Conservation (phyloP, 2,329 filamentous ascomycete species). For the Spiromastix sp. region DNA sequence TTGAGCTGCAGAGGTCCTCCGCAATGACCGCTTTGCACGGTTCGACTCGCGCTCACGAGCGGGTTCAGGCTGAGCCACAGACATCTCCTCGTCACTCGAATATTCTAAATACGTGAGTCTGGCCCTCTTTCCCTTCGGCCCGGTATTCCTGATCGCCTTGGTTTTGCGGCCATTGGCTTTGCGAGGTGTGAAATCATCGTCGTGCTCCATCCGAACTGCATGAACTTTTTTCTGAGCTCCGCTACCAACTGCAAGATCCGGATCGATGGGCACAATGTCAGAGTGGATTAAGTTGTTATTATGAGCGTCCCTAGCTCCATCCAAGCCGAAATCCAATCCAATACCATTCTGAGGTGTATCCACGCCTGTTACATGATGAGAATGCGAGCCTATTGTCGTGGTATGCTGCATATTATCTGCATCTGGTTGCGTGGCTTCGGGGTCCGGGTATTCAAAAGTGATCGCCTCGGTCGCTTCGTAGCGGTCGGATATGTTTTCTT, state of each 20-base stretch:
- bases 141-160: neutral
- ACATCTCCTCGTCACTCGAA: neutral
- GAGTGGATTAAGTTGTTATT: slow-evolving; percentile 11
- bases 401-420: too few relatives aligned
- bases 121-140: neutral
- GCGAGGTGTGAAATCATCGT: slow-evolving; percentile 18
- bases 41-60: neutral
- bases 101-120: neutral
- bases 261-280: slow-evolving; percentile 11
- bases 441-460: slow-evolving; percentile 23
- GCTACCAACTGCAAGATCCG: neutral
- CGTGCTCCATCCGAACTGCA: slow-evolving; percentile 16
- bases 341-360: too few relatives aligned
- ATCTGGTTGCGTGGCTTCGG: too few relatives aligned
- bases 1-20: neutral
- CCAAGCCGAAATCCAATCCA: slow-evolving; percentile 3
- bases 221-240: slow-evolving; percentile 5
- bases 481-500: slow-evolving; percentile 18
- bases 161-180: slow-evolving; percentile 7
- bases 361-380: too few relatives aligned
- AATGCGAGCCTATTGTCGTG: too few relatives aligned
- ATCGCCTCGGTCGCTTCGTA: slow-evolving; percentile 24
- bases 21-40: neutral
- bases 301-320: slow-evolving; percentile 2
- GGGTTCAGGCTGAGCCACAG: neutral